A percentile compares a stretch with the other conserved stretches of the same genome.
phyloP scores from a whole-genome alignment of 2,329 filamentous ascomycete genomes.

The Fusarium bulbicola region DNA sequence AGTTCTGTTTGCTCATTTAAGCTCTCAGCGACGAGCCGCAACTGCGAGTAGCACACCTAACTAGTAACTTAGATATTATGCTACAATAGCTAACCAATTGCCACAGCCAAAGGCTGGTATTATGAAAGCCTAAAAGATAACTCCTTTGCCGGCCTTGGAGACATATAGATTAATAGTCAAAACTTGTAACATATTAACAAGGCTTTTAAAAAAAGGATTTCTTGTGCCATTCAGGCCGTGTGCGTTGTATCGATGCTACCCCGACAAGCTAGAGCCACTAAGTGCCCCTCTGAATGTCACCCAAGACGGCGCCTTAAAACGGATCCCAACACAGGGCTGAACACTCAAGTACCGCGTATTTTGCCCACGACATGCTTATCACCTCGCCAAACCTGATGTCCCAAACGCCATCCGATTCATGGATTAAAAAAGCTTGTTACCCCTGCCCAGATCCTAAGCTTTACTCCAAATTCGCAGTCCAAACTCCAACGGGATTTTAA shows the following conservation, averaged over 20 bases:
- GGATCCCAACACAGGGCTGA: conserved; percentile 4
- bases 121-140: too few relatives aligned
- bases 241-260: not conserved
- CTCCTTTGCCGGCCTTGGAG: too few relatives aligned
- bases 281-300: not conserved
- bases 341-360: not conserved
- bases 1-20: too few relatives aligned
- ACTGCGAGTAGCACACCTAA: too few relatives aligned
- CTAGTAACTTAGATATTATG: too few relatives aligned
- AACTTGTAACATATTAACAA: too few relatives aligned
- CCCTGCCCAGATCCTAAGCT: not conserved
- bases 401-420: not conserved
- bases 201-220: too few relatives aligned
- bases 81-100: too few relatives aligned
- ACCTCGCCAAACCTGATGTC: not conserved
- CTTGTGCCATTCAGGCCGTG: not conserved
- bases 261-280: not conserved
- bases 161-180: too few relatives aligned
- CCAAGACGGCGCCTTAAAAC: not conserved
- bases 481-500: not conserved
- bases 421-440: not conserved
- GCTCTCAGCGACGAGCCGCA: too few relatives aligned
- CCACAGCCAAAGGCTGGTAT: too few relatives aligned
- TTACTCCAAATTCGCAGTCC: not conserved
- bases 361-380: not conserved